phyloP scores from a whole-genome alignment of 2,329 filamentous ascomycete genomes.

The Aspergillus amoenus region DNA sequence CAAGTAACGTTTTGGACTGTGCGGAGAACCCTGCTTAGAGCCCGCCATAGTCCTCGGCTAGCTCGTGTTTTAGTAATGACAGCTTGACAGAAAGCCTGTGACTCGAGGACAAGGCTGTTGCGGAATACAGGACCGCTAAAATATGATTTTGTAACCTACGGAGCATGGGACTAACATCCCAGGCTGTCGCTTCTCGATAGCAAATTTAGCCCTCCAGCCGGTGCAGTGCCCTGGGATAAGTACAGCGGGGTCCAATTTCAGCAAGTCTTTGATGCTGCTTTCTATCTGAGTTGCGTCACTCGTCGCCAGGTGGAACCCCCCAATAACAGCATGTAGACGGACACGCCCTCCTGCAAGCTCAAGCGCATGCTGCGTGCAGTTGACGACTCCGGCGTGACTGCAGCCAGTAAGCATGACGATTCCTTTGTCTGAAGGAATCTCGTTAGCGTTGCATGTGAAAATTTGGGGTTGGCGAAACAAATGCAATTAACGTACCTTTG shows the following conservation, averaged over 20 bases:
- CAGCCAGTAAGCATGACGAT: conserved; percentile 58
- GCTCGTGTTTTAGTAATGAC: background rate
- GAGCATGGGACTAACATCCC: conserved; percentile 52
- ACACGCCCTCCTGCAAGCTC: conserved; percentile 36
- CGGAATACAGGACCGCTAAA: conserved; percentile 24
- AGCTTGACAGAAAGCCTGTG: background rate
- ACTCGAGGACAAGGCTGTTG: background rate
- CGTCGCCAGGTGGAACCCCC: conserved; percentile 55
- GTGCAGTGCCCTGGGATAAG: conserved; percentile 58
- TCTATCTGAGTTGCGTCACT: conserved; percentile 45
- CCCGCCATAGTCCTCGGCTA: background rate
- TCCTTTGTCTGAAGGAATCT: conserved; percentile 43
- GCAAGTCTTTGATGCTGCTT: conserved; percentile 50
- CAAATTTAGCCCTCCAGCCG: conserved; percentile 56
- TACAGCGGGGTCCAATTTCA: conserved; percentile 47
- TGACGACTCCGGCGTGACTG: conserved; percentile 57
- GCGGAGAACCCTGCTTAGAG: conserved; percentile 4
- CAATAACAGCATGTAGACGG: conserved; percentile 52
- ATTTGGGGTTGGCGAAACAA: background rate
- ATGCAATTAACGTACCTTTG: conserved; percentile 40
- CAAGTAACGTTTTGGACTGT: background rate
- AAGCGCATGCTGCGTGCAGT: conserved; percentile 49
- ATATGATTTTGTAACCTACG: conserved; percentile 47
- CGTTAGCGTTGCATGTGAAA: background rate
- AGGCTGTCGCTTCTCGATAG: conserved; percentile 53